Evolutionary conservation across 139 green algal species (phyloP).

Genomic region (Chlorella sorokiniana): DNA sequence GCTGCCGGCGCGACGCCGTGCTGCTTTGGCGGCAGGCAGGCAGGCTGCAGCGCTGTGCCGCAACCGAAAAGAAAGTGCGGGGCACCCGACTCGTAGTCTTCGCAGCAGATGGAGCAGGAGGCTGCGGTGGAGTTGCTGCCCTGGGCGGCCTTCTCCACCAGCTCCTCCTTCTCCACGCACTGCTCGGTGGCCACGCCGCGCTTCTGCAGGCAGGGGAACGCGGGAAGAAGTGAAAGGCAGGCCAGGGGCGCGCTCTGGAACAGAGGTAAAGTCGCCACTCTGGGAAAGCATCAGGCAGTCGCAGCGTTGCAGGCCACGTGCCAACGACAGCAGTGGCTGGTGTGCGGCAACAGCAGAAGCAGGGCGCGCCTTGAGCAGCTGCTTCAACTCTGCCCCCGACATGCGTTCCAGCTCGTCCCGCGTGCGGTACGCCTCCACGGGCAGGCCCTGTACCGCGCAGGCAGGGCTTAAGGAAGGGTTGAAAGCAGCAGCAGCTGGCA

Average conservation of each 20-base stretch:
- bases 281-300: background rate
- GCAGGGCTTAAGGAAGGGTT: background rate
- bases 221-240: background rate
- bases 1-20: background rate
- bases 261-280: background rate
- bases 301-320: background rate
- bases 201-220: background rate
- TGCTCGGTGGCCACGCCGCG: background rate
- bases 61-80: background rate
- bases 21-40: background rate
- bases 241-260: background rate
- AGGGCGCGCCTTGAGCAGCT: background rate
- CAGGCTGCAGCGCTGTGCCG: background rate
- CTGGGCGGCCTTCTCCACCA: slow-evolving; percentile 33
- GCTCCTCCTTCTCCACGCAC: slow-evolving; percentile 57
- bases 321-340: background rate
- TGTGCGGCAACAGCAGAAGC: background rate
- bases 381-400: slow-evolving; percentile 50
- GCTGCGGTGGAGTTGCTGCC: slow-evolving; percentile 19
- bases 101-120: slow-evolving; percentile 66
- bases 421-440: slow-evolving; percentile 48
- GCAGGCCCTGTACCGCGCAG: slow-evolving; percentile 40
- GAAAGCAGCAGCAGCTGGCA: background rate
- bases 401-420: slow-evolving; percentile 47
- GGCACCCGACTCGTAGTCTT: slow-evolving; percentile 41